Evolutionary conservation across 768 basidiomycete genomes (phyloP).

Genomic region (Crassisporium funariophilum): DNA sequence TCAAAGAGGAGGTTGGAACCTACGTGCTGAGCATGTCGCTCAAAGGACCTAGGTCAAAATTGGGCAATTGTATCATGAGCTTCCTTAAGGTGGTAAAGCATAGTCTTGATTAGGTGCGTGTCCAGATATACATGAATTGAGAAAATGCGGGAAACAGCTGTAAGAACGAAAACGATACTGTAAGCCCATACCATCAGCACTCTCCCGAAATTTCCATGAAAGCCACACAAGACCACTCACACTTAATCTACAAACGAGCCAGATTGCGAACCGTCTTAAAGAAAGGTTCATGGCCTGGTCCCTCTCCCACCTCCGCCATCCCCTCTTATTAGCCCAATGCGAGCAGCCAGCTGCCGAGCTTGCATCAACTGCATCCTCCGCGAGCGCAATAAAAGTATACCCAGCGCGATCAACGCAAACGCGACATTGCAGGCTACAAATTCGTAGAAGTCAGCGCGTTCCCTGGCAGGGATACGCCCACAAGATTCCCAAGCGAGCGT

Average conservation of each 20-base stretch:
- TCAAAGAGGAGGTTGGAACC: too few relatives aligned
- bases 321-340: constrained; percentile 73
- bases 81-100: neutral
- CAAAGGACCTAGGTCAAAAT: neutral
- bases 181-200: neutral
- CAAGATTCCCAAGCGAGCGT: constrained; percentile 92
- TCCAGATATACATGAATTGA: constrained; percentile 3
- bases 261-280: constrained; percentile 2
- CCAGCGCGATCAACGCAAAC: constrained; percentile 67
- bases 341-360: constrained; percentile 79
- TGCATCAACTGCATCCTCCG: constrained; percentile 71
- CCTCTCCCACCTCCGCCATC: constrained; percentile 24
- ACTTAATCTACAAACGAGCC: constrained; percentile 10
- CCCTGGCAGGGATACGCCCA: constrained; percentile 77
- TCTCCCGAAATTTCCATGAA: neutral
- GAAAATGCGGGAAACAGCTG: neutral
- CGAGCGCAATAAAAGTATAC: constrained; percentile 68
- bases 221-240: constrained; percentile 9
- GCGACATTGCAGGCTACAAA: constrained; percentile 84
- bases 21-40: too few relatives aligned
- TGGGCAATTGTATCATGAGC: neutral
- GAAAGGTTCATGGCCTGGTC: constrained; percentile 14
- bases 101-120: constrained; percentile 1
- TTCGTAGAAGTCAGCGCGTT: constrained; percentile 88
- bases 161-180: neutral